Evolutionary conservation across 768 basidiomycete species (phyloP), one percentile per base, ranked within the genome.

Genomic region (Mrakia blollopis): DNA sequence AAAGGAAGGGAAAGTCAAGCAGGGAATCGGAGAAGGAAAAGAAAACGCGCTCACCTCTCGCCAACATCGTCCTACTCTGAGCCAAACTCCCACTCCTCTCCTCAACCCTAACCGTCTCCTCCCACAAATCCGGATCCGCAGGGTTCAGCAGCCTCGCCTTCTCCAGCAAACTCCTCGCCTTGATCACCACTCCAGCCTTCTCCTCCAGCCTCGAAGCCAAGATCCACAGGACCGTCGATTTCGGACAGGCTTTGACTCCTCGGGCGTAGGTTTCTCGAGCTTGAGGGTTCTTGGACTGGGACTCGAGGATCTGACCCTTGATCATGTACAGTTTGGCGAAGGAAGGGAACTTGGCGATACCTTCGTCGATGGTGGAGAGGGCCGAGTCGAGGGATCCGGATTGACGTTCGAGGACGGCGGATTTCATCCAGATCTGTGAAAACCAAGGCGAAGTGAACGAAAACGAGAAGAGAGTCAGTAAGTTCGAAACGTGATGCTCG

Each of bases 401-500:
- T 82, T 96, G 92, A 14, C 95, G 88, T 81, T 98, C 94, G 80
- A 99, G 94, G 0, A 93, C 92, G 2, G 92, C 94, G 0, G 92
- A 94, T 83, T 99, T 98, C 94, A 98, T 94, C 97, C 96, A 99
- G 72, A 99, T 98, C 94, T 96, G 81, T 13, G 10, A 9, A 32
- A 50, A 14, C 16, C 16, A 21, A 44, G 37, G 32, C n/a, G 52
- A 13, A 3, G 21, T 52, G 25, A 9, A 70, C 72, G 57, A 74
- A 39, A 47, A 30, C 23, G 10, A n/a, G 13, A 0, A 57, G 28
- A 47, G 35, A n/a, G 80, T 72, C 28, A 79, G 30, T 2, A 18
- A 2, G 18, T 7, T 50, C 18, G 28, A 28, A 50, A n/a, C n/a
- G n/a, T n/a, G 47, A 25, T 5, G 44, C 32, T 30, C 50, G 69